Percentiles rank a stretch among this genome's conserved stretches.
Conservation (phyloP, 805 yeast genomes). For the Jamesozyma lodderae region DNA sequence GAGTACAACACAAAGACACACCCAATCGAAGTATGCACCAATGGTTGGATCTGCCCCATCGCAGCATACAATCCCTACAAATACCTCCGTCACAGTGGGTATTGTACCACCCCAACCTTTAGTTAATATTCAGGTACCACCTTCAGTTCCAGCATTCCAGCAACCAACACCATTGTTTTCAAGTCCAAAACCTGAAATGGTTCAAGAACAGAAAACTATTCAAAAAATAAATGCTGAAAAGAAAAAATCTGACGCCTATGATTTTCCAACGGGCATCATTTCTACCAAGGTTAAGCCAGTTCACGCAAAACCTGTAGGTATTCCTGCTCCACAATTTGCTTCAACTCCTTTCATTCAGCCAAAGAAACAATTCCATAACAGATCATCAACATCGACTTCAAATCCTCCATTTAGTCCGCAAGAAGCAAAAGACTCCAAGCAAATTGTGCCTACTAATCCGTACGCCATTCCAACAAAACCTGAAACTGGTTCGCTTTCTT, state of each 20-base stretch:
- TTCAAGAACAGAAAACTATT: slow-evolving; percentile 15
- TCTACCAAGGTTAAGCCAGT: slow-evolving; percentile 29
- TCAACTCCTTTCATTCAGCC: slow-evolving; percentile 4
- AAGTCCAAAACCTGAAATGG: background rate
- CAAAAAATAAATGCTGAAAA: slow-evolving; percentile 38
- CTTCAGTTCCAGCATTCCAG: background rate
- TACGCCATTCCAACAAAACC: slow-evolving; percentile 9
- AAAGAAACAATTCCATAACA: background rate
- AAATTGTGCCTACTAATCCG: slow-evolving; percentile 7
- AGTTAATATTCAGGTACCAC: background rate
- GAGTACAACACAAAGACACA: background rate
- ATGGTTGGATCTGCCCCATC: background rate
- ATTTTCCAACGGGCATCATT: slow-evolving; percentile 54
- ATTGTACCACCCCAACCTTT: slow-evolving; percentile 1
- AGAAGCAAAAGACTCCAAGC: background rate
- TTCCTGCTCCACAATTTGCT: slow-evolving; percentile 12
- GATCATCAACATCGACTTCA: background rate
- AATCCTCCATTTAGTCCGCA: slow-evolving; percentile 2
- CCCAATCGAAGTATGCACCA: slow-evolving; percentile 3
- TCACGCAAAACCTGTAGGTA: slow-evolving; percentile 33
- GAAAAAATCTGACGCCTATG: slow-evolving; percentile 67
- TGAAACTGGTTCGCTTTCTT: background rate
- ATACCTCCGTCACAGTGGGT: background rate
- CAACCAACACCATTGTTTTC: background rate
- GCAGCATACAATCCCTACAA: background rate